phyloP scores from a whole-genome alignment of 2,329 filamentous ascomycete genomes.

The Colletotrichum viniferum region DNA sequence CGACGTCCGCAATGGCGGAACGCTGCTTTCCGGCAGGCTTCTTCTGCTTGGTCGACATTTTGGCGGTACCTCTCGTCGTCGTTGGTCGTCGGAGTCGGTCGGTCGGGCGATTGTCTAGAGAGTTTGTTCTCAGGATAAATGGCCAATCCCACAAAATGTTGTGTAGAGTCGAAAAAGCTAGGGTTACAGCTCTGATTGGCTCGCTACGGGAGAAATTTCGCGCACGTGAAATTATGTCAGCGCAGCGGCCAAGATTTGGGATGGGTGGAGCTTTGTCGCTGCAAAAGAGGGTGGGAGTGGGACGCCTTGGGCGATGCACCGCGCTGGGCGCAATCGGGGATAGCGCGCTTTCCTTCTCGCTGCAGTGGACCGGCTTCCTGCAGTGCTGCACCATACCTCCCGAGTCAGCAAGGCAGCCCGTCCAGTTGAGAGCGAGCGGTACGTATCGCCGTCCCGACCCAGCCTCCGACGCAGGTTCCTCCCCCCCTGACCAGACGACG shows the following conservation, averaged over 20 bases:
- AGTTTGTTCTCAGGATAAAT: constrained; percentile 13
- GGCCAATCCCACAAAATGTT: constrained; percentile 18
- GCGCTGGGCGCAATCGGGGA: neutral
- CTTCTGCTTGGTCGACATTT: constrained; percentile 71
- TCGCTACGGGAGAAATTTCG: neutral
- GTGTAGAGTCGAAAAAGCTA: constrained; percentile 19
- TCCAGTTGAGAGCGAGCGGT: neutral
- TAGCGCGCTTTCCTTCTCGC: neutral
- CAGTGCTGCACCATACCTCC: neutral
- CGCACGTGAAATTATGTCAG: neutral
- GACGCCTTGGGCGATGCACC: neutral
- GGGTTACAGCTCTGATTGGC: constrained; percentile 4
- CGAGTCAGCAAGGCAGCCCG: neutral
- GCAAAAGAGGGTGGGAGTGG: neutral
- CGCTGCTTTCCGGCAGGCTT: constrained; percentile 73
- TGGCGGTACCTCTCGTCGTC: constrained; percentile 30
- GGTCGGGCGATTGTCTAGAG: constrained; percentile 19
- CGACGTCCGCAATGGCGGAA: constrained; percentile 98
- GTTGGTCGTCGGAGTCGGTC: constrained; percentile 22
- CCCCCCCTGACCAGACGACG: constrained; percentile 21
- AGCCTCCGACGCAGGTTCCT: neutral
- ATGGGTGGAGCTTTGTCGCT: neutral
- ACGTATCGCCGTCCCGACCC: neutral
- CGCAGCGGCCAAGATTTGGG: neutral
- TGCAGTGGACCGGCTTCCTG: neutral